Evolutionary conservation across 2,329 filamentous ascomycete genomes (phyloP), one percentile per base, ranked within the genome.

Genomic region (Sphaerulina vaccinii): DNA sequence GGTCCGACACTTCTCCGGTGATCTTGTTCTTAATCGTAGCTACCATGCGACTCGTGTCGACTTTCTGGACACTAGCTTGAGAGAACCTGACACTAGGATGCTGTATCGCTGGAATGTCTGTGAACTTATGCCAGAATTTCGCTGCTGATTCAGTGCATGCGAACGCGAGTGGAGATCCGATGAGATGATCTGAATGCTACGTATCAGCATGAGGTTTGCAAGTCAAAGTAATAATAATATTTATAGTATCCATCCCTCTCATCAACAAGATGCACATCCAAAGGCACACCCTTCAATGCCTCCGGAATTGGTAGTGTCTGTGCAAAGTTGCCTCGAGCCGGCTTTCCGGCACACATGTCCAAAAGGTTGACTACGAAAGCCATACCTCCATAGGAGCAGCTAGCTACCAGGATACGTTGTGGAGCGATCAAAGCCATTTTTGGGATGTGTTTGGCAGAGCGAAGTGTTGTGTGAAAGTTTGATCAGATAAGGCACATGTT

Each of bases 241-340:
- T 55, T 74, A 90, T 87, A 90, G 68, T 83, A 90, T n/a, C 88
- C 88, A 73, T 91, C 87, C n/a, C 86, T 76, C 68, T 90, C 86
- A 62, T 91, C 87, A 19, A 88, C 82, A 18, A 91, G 78, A 18
- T 85, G 90, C 44, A 91, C 83, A 32, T 89, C 79, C 11, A 88
- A 70, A 64, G 78, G 71, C 62, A 66, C 41, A 22, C 56, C 51
- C 42, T 51, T 54, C 41, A 51, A 40, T 10, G 56, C 49, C 23
- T 45, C 45, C 21, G 52, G 23, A 41, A 45, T 43, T 21, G 49
- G 56, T n/a, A 37, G 40, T 16, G 51, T 50, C 32, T 54, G 43
- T 24, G 41, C 22, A 32, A 46, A 50, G 15, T 51, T 42, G 1
- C 45, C 51, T 29, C 56, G 33, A 5, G 52, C 45, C 15, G 52